Evolutionary conservation across 768 basidiomycete genomes (phyloP), one percentile per base, ranked within the genome.

Genomic region (Macrolepiota dolichaula): DNA sequence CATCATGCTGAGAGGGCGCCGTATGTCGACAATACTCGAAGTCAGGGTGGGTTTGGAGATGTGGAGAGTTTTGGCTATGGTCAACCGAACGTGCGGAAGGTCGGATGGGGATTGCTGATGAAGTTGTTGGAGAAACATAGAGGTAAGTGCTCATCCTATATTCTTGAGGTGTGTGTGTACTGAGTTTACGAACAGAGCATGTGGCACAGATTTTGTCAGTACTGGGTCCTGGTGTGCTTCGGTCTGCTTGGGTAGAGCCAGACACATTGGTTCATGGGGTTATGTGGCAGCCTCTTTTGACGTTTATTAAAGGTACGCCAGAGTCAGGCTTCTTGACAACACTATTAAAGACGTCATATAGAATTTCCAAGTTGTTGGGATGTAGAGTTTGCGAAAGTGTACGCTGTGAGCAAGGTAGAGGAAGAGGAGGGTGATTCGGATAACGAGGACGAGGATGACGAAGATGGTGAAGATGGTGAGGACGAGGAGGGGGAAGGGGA

Each of bases 41-140:
- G 4, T 7, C 42, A 17, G 22, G 35, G 15, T 25, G 59, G 36
- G 17, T 24, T 46, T 36, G 59, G 44, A n/a, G 38, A 32, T 47
- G 62, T 78, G 4, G 77, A 79, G 52, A 73, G 74, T 51, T 84
- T 89, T 63, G 92, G 91, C 1, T 77, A 74, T 36, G 77, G 71
- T 2, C 91, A 94, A 65, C 90, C 92, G 2, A 79, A 78, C 42
- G 88, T 94, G 32, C 82, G 94, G 17, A 82, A 86, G 68, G 80
- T 87, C 11, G 84, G 85, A 0, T 96, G 94, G 88, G 67, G 69
- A 3, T 64, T 87, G 7, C 68, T 89, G 11, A 79, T 78, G 58
- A 69, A 72, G 9, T 66, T 86, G 19, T 67, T 84, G n/a, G 71
- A 70, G 46, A 71, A 57, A 25, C 78, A 73, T 55, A 80, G 83